Percentiles rank a stretch among this genome's conserved stretches.
These are phyloP conservation scores for Salvia splendens DNA, from an alignment of 257 asterid genomes.

Conservation along the genomic window DNA sequence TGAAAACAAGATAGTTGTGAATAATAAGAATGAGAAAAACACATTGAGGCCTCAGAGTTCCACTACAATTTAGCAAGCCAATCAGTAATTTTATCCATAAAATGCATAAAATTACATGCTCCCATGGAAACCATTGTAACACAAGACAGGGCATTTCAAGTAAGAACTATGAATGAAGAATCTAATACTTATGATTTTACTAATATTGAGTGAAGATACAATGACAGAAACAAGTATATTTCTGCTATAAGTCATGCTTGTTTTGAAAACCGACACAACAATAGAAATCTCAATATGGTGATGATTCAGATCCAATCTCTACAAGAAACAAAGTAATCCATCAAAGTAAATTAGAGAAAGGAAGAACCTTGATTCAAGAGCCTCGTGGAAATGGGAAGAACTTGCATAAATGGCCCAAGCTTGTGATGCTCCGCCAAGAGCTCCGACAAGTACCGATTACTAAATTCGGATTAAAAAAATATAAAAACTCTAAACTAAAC, in stretches of 20 bases:
- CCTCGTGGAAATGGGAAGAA: slow-evolving; percentile 84
- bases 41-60: not conserved
- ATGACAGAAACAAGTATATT: not conserved
- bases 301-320: slow-evolving; percentile 41
- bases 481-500: not conserved
- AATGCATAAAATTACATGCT: not conserved
- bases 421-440: slow-evolving; percentile 94
- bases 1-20: not conserved
- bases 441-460: slow-evolving; percentile 88
- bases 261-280: not conserved
- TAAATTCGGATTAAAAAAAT: slow-evolving; percentile 26
- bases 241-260: not conserved
- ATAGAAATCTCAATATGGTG: not conserved
- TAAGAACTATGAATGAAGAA: not conserved
- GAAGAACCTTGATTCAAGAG: slow-evolving; percentile 81
- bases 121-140: not conserved
- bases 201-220: not conserved
- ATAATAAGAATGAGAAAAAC: not conserved
- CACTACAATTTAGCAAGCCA: not conserved
- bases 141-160: not conserved
- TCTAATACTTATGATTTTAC: not conserved
- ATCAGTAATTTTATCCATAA: not conserved
- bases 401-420: slow-evolving; percentile 95
- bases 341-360: not conserved
- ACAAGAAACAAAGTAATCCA: not conserved